phyloP scores from a whole-genome alignment of 139 green algal genomes.

The Medakamo hakoo region DNA sequence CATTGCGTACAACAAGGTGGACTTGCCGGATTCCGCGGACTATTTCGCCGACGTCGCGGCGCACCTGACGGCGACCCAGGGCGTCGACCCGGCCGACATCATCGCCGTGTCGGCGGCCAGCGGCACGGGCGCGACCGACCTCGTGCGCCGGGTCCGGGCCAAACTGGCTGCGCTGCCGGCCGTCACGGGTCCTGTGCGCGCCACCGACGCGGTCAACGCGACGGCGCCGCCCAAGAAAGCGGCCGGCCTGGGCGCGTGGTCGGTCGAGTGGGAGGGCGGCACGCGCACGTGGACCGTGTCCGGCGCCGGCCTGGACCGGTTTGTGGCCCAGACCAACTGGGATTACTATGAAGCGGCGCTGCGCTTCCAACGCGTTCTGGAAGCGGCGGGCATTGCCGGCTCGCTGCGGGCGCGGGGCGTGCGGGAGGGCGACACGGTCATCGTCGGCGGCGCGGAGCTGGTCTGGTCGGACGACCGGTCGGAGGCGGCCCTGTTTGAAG shows the following conservation, averaged over 20 bases:
- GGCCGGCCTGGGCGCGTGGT: slow-evolving; percentile 52
- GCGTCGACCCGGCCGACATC: slow-evolving; percentile 11
- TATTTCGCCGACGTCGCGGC: slow-evolving; percentile 54
- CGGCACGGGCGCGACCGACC: slow-evolving; percentile 23
- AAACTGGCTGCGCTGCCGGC: slow-evolving; percentile 36
- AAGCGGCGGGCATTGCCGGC: slow-evolving; percentile 15
- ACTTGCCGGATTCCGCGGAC: slow-evolving; percentile 72
- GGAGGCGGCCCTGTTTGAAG: slow-evolving; percentile 46
- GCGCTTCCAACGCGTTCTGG: slow-evolving; percentile 46
- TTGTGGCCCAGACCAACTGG: slow-evolving; percentile 89
- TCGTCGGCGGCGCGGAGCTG: slow-evolving; percentile 58
- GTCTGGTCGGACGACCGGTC: slow-evolving; percentile 39
- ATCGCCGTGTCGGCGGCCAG: slow-evolving; percentile 45
- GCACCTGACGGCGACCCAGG: not conserved
- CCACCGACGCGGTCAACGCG: slow-evolving; percentile 38
- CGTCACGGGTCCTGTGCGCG: not conserved
- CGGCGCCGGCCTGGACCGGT: slow-evolving; percentile 59
- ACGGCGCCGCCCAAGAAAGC: slow-evolving; percentile 15
- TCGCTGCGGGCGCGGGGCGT: slow-evolving; percentile 5
- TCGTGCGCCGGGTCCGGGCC: slow-evolving; percentile 40
- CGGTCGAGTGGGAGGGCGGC: not conserved
- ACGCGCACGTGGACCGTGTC: slow-evolving; percentile 24
- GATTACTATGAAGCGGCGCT: slow-evolving; percentile 77
- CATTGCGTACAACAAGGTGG: slow-evolving; percentile 79
- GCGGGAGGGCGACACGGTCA: slow-evolving; percentile 57